Percentiles rank a stretch among this genome's conserved stretches.
These are phyloP conservation scores for Chenopodium quinoa DNA, from an alignment of 148 eudicot genomes.

Conservation along the genomic window DNA sequence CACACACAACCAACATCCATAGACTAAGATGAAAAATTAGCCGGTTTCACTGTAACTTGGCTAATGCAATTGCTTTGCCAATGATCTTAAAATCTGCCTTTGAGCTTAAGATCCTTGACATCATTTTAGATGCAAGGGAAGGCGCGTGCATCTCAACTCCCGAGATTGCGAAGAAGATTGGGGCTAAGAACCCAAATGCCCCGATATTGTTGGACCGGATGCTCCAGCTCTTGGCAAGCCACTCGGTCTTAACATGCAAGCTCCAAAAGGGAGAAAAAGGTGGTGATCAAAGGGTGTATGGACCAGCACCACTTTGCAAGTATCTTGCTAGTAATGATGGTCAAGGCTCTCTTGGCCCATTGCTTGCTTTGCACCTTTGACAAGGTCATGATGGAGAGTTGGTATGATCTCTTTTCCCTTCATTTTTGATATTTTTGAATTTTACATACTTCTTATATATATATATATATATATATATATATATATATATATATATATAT, in stretches of 20 bases:
- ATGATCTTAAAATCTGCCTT: conserved; percentile 40
- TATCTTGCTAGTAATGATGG: conserved; percentile 27
- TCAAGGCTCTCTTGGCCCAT: conserved; percentile 41
- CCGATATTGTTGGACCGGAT: conserved; percentile 38
- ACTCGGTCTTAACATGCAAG: conserved; percentile 31
- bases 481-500: too few species aligned
- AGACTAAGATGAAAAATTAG: conserved; percentile 29
- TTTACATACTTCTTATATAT: too few species aligned
- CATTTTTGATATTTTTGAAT: too few species aligned
- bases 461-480: too few species aligned
- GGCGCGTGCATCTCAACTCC: conserved; percentile 29
- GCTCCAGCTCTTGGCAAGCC: conserved; percentile 39
- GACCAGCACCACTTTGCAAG: conserved; percentile 36
- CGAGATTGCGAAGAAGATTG: conserved; percentile 34
- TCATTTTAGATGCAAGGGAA: conserved; percentile 21
- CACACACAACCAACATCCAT: conserved; percentile 3
- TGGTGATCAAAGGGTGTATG: conserved; percentile 34
- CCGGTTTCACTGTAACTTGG: conserved; percentile 27
- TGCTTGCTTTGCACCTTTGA: conserved; percentile 33
- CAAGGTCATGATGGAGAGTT: conserved; percentile 37
- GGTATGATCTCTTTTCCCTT: conserved; percentile 22
- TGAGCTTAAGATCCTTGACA: conserved; percentile 44
- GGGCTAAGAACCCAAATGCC: conserved; percentile 35
- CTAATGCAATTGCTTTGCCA: conserved; percentile 37
- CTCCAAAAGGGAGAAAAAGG: conserved; percentile 20